These are phyloP conservation scores for Purpureocillium takamizusanense DNA, from an alignment of 2,329 filamentous ascomycete species.

Conservation along the genomic window DNA sequence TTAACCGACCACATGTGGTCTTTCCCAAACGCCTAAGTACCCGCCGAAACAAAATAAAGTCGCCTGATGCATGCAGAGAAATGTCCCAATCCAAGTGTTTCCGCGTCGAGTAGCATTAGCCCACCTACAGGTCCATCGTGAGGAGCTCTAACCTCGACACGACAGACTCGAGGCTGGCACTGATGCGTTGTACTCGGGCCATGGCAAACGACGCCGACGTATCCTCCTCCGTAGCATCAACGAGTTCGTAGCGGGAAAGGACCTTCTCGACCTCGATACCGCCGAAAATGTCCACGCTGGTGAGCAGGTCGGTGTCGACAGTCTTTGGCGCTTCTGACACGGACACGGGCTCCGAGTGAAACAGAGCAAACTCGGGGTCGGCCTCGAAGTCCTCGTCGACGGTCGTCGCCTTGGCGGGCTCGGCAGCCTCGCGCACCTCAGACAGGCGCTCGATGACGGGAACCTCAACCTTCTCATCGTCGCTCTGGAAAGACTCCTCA, in stretches of 20 bases:
- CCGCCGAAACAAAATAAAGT: neutral
- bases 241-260: conserved; percentile 52
- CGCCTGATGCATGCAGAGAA: neutral
- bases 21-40: conserved; percentile 4
- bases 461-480: conserved; percentile 48
- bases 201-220: conserved; percentile 32
- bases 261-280: conserved; percentile 56
- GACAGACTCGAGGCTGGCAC: conserved; percentile 24
- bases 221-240: conserved; percentile 46
- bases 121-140: conserved; percentile 22
- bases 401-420: conserved; percentile 15
- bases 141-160: conserved; percentile 27
- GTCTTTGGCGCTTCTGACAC: conserved; percentile 21
- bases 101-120: too few species aligned
- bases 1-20: conserved; percentile 1
- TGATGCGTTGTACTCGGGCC: conserved; percentile 41
- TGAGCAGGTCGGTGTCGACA: conserved; percentile 32
- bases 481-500: conserved; percentile 31
- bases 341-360: conserved; percentile 32
- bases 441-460: conserved; percentile 41
- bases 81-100: neutral
- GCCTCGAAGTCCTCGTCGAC: conserved; percentile 51
- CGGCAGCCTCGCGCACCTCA: conserved; percentile 21
- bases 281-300: conserved; percentile 35
- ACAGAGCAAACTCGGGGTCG: conserved; percentile 53